Percentiles rank a stretch among this genome's conserved stretches.
phyloP scores from a whole-genome alignment of 2,329 filamentous ascomycete genomes.

The Sclerotinia subarctica region DNA sequence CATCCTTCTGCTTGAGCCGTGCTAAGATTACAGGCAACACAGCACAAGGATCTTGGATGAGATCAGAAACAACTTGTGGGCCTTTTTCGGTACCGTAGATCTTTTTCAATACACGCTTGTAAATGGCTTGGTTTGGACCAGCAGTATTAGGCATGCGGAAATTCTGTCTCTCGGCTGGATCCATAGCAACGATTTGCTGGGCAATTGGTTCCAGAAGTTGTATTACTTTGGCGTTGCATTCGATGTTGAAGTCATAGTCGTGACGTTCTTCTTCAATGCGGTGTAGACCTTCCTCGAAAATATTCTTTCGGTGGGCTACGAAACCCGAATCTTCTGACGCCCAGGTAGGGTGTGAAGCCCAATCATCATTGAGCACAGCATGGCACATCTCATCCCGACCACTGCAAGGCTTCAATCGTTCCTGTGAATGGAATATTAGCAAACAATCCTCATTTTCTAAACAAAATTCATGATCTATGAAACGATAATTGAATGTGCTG shows the following conservation, averaged over 20 bases:
- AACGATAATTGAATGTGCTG: background rate
- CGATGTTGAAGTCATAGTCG: conserved; percentile 98
- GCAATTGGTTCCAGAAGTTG: conserved; percentile 93
- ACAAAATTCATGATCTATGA: background rate
- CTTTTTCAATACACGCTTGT: conserved; percentile 96
- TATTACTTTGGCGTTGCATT: conserved; percentile 90
- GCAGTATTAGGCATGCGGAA: conserved; percentile 83
- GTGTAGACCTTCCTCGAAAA: conserved; percentile 89
- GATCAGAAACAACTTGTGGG: conserved; percentile 77
- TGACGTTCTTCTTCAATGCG: conserved; percentile 97
- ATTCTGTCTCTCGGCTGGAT: conserved; percentile 63
- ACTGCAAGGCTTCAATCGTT: conserved; percentile 87
- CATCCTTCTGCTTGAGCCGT: conserved; percentile 89
- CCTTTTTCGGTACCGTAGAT: conserved; percentile 86
- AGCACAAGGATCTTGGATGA: conserved; percentile 78
- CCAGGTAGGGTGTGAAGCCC: conserved; percentile 98
- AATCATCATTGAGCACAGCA: conserved; percentile 91
- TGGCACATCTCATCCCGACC: conserved; percentile 93
- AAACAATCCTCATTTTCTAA: background rate
- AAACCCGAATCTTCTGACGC: conserved; percentile 97
- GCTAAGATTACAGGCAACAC: conserved; percentile 87
- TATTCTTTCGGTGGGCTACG: conserved; percentile 95
- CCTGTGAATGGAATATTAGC: conserved; percentile 43
- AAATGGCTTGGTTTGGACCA: conserved; percentile 93
- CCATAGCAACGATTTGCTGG: conserved; percentile 82